Evolutionary conservation across 2,329 filamentous ascomycete genomes (phyloP).

Genomic region (Penicillium sp.): DNA sequence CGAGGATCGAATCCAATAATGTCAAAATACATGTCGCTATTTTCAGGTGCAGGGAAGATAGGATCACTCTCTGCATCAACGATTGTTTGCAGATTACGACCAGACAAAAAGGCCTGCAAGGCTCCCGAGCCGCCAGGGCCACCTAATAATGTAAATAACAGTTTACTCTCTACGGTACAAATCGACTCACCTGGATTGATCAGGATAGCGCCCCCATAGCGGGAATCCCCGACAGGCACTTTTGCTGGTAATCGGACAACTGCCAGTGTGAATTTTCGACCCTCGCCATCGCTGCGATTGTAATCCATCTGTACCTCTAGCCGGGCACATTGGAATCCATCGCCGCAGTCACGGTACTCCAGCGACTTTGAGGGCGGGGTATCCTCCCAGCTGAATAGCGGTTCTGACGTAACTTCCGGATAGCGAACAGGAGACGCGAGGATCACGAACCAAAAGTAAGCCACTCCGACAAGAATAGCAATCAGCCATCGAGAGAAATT

Average conservation of each 20-base stretch:
- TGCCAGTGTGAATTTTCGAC: conserved; percentile 41
- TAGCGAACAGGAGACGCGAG: neutral
- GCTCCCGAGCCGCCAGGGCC: conserved; percentile 47
- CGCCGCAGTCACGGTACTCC: conserved; percentile 43
- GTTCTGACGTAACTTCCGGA: neutral
- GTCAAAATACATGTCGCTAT: conserved; percentile 34
- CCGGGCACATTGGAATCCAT: conserved; percentile 47
- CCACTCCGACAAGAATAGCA: neutral
- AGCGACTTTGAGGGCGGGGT: conserved; percentile 29
- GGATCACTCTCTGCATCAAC: conserved; percentile 33
- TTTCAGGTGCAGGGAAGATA: neutral
- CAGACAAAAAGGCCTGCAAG: conserved; percentile 29
- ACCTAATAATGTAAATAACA: conserved; percentile 21
- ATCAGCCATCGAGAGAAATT: conserved; percentile 2
- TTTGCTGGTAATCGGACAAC: conserved; percentile 47
- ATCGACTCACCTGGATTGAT: conserved; percentile 42
- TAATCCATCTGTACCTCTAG: conserved; percentile 50
- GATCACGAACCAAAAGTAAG: neutral
- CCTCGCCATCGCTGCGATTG: conserved; percentile 32
- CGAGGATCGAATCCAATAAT: conserved; percentile 46
- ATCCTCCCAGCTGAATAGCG: conserved; percentile 20
- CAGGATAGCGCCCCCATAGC: conserved; percentile 46
- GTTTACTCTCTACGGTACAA: neutral
- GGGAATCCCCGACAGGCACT: conserved; percentile 38
- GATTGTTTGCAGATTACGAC: conserved; percentile 36